Evolutionary conservation across 2,329 filamentous ascomycete species (phyloP), one percentile per base, ranked within the genome.

Genomic region (Fusarium setosum): DNA sequence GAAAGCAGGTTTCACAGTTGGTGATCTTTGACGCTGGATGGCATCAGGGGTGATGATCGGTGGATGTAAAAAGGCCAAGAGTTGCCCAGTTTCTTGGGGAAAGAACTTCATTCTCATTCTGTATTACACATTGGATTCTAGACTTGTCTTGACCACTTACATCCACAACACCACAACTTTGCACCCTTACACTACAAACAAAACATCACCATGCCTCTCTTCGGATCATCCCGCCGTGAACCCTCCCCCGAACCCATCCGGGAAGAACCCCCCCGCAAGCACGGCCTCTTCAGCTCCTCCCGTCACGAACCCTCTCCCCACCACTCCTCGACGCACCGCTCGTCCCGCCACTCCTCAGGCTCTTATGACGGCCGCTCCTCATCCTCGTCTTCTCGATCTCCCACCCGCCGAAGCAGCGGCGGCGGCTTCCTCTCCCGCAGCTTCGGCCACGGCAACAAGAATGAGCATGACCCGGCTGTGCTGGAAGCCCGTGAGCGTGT

Each of bases 401-500:
- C 65, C 17, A 57, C 44, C 9, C 47, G 61, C 18, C 56, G 54
- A n/a, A 48, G 59, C 45, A 56, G 50, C 4, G 57, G 35, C 29
- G 59, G 58, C 17, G 76, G 81, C 38, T 76, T 84, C 6, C 74
- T 85, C 21, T 77, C 78, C 31, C 80, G 81, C 41, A 77, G 76
- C 50, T 80, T 83, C 56, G 80, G 82, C 48, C 68, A 79, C 57
- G 80, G 85, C 66, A 56, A 84, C 67, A 53, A 53, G 48, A 42
- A 56, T 41, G 79, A 84, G 42, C 82, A 89, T 63, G 90, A 92
- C 75, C 86, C 88, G 0, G 85, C 81, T 64, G 91, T 92, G 71
- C 70, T 84, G 2, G 81, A 84, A 20, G 90, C 90, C 0, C 81
- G 86, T 5, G 86, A 91, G 76, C 84, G 86, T 31, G 85, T 92